phyloP scores from a whole-genome alignment of 2,329 filamentous ascomycete species.

The Aureobasidium mangrovei region DNA sequence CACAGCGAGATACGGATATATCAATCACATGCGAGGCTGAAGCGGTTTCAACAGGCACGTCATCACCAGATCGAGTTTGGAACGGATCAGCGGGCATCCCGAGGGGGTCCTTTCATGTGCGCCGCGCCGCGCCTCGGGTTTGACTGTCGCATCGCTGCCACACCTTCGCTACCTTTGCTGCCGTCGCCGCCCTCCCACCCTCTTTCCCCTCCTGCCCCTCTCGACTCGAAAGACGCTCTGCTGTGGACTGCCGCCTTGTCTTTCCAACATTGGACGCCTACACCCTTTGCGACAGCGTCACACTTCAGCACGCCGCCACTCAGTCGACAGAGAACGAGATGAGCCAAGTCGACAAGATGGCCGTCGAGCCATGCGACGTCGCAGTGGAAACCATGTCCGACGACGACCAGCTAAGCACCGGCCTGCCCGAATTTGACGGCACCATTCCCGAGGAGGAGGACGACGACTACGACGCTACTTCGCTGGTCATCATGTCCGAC shows the following conservation, averaged over 20 bases:
- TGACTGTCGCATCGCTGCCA: no score
- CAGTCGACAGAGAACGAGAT: background rate
- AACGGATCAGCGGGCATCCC: background rate
- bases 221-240: no score
- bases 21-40: no score
- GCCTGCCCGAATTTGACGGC: slow-evolving; percentile 8
- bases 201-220: no score
- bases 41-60: no score
- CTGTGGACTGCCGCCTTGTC: no score
- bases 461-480: slow-evolving; percentile 3
- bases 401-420: background rate
- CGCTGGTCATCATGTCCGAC: slow-evolving; percentile 28
- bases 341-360: slow-evolving; percentile 2
- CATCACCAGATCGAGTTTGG: background rate
- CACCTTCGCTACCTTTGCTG: no score
- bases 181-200: no score
- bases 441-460: slow-evolving; percentile 6
- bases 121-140: background rate
- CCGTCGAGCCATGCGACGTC: slow-evolving; percentile 1
- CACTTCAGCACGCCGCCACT: background rate
- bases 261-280: background rate
- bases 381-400: slow-evolving; percentile 9
- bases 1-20: no score
- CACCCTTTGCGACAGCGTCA: background rate
- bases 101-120: slow-evolving; percentile 5